These are phyloP conservation scores for Colletotrichum lindemuthianum DNA, from an alignment of 2,329 filamentous ascomycete genomes.

Conservation along the genomic window DNA sequence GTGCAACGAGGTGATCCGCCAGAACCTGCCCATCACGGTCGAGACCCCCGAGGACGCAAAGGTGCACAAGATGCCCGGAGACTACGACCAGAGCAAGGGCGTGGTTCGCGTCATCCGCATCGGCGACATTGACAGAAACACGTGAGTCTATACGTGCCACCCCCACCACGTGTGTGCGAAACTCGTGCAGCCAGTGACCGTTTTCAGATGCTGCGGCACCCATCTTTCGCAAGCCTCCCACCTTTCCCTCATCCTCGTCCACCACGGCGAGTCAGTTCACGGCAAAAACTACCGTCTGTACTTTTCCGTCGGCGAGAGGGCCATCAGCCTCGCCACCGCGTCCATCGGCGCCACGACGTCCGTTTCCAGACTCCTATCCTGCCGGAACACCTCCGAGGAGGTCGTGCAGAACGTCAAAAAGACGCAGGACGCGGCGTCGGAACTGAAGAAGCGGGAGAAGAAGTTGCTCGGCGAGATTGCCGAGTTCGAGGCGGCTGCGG, in stretches of 20 bases:
- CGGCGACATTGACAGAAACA: constrained; percentile 44
- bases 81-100: constrained; percentile 45
- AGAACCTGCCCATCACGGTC: constrained; percentile 40
- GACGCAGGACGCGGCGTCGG: constrained; percentile 35
- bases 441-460: constrained; percentile 40
- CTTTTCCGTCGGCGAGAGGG: constrained; percentile 43
- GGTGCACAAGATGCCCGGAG: constrained; percentile 40
- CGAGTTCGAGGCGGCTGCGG: constrained; percentile 42
- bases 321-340: constrained; percentile 38
- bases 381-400: constrained; percentile 38
- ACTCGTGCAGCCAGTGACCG: neutral
- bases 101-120: constrained; percentile 44
- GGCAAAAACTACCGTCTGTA: constrained; percentile 45
- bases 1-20: constrained; percentile 42
- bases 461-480: constrained; percentile 44
- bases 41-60: constrained; percentile 41
- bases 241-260: constrained; percentile 43
- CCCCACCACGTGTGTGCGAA: no score
- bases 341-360: constrained; percentile 40
- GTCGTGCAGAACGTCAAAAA: constrained; percentile 35
- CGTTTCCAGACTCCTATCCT: constrained; percentile 42
- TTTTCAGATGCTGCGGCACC: constrained; percentile 43
- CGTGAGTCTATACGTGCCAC: constrained; percentile 35
- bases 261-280: constrained; percentile 43
- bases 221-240: constrained; percentile 45